phyloP scores from a whole-genome alignment of 352 stramenopile species.

The Pythium volutum region DNA sequence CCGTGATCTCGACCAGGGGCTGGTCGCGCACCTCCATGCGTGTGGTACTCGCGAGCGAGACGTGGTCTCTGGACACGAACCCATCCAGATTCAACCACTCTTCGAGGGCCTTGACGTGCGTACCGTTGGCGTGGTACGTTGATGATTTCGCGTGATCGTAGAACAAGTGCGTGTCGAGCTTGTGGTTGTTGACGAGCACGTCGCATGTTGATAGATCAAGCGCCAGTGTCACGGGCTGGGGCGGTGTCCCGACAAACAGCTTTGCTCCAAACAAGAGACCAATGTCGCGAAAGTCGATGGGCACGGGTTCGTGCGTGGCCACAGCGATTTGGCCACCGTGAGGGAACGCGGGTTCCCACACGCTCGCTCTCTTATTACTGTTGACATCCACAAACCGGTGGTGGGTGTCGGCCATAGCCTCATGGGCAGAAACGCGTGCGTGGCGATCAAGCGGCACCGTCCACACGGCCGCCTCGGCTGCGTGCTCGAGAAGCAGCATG shows the following conservation, averaged over 20 bases:
- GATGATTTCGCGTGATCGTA: conserved; percentile 24
- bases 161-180: neutral
- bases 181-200: conserved; percentile 9
- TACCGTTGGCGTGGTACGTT: conserved; percentile 18
- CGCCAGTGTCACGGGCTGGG: conserved; percentile 1
- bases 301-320: neutral
- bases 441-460: conserved; percentile 6
- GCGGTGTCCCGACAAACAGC: conserved; percentile 12
- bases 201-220: conserved; percentile 7
- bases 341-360: conserved; percentile 6
- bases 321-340: no score
- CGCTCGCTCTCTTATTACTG: neutral
- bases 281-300: conserved; percentile 7
- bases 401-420: neutral
- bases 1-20: conserved; percentile 5
- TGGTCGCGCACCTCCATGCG: neutral
- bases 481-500: no score
- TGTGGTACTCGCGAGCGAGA: neutral
- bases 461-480: conserved; percentile 2
- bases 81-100: conserved; percentile 8
- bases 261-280: neutral
- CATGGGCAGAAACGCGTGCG: no score
- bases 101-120: no score
- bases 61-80: conserved; percentile 12
- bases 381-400: neutral